These are phyloP conservation scores for Pseudogymnoascus sp. DNA, from an alignment of 2,329 filamentous ascomycete genomes.

Conservation along the genomic window DNA sequence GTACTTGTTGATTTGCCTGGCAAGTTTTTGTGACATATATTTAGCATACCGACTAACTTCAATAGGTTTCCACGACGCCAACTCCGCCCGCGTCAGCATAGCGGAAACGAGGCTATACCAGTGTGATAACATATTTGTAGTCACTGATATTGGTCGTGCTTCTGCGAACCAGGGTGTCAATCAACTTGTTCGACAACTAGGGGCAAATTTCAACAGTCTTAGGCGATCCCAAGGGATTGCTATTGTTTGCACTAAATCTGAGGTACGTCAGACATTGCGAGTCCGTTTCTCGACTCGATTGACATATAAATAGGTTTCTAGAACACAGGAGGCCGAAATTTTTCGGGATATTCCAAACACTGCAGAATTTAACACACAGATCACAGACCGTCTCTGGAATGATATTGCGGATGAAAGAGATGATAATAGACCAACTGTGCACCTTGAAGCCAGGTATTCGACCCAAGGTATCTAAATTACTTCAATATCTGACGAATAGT, in stretches of 20 bases:
- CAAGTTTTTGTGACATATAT: neutral
- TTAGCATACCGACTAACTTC: slow-evolving; percentile 10
- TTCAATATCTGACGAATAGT: slow-evolving; percentile 1
- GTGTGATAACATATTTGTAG: slow-evolving; percentile 14
- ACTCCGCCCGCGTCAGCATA: slow-evolving; percentile 13
- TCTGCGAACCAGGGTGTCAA: slow-evolving; percentile 12
- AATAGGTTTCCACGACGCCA: slow-evolving; percentile 14
- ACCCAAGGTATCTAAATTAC: neutral
- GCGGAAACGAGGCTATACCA: slow-evolving; percentile 13
- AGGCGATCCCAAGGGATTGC: slow-evolving; percentile 12
- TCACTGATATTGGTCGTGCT: slow-evolving; percentile 14
- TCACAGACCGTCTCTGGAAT: neutral
- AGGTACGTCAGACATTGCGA: slow-evolving; percentile 7
- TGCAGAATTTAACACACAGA: slow-evolving; percentile 9
- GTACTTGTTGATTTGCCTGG: slow-evolving; percentile 15
- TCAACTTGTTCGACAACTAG: slow-evolving; percentile 11
- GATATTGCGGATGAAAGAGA: neutral
- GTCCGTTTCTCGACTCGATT: neutral
- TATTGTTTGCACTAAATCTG: slow-evolving; percentile 15
- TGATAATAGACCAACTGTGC: neutral
- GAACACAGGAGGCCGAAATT: slow-evolving; percentile 9
- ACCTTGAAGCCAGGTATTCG: neutral
- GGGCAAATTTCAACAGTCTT: slow-evolving; percentile 12
- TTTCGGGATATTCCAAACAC: slow-evolving; percentile 12
- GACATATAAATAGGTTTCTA: slow-evolving; percentile 8